Percentiles rank a stretch among this genome's conserved stretches.
These are phyloP conservation scores for Xylaria sp. DNA, from an alignment of 2,329 filamentous ascomycete genomes.

Conservation along the genomic window DNA sequence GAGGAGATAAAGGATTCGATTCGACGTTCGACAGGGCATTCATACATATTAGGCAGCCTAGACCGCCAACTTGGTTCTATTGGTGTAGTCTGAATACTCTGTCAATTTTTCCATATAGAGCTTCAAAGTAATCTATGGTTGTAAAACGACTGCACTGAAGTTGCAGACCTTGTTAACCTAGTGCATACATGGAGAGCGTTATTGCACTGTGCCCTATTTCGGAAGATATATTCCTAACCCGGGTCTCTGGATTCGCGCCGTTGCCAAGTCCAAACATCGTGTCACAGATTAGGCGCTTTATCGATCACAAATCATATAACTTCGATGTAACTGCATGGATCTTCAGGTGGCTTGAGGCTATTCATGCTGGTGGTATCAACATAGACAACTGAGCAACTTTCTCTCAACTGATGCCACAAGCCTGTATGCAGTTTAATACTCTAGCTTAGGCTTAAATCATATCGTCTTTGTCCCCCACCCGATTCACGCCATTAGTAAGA, in stretches of 20 bases:
- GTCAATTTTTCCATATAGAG: not conserved
- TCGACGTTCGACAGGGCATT: not conserved
- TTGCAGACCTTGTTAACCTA: not conserved
- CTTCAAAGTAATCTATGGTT: not conserved
- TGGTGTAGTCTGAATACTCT: no score
- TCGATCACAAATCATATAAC: not conserved
- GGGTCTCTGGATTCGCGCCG: not conserved
- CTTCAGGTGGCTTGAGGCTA: not conserved
- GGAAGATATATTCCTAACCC: not conserved
- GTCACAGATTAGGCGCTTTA: not conserved
- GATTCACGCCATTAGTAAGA: not conserved
- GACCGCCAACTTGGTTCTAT: not conserved
- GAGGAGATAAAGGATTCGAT: not conserved
- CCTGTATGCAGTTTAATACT: not conserved
- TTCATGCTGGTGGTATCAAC: not conserved
- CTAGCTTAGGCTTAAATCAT: constrained; percentile 8
- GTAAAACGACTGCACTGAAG: no score
- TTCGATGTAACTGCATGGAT: not conserved
- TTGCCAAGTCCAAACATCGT: not conserved
- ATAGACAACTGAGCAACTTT: not conserved
- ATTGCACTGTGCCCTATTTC: not conserved
- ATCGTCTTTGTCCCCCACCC: constrained; percentile 9
- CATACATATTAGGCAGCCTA: constrained; percentile 4
- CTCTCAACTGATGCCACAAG: not conserved
- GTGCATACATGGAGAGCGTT: not conserved